Base-by-base conservation (phyloP, 257 asterid species). In the Solanum acaule region DNA sequence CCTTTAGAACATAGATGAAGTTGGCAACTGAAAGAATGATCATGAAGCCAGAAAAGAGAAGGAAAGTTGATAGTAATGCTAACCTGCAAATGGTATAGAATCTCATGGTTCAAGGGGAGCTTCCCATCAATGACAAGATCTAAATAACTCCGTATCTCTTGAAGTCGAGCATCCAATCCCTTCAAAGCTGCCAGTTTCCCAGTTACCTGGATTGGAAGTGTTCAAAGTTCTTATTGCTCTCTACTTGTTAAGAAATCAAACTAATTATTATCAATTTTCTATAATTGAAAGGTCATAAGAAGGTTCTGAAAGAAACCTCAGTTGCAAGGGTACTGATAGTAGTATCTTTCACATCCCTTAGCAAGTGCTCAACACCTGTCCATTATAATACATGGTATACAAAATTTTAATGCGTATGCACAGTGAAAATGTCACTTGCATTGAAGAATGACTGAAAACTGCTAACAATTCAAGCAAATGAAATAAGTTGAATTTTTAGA, bases 281-380 rank as follows among this genome's bases (percentile, higher is more conserved):
- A 34, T 29, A 23, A 77, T 72, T 40, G 13, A 83, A 3, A 63
- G 25, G 15, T 65, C 59, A 29, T 38, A 46, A 88, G 49, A 88
- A 89, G 93, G 95, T 97, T 96, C 98, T 18, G 98, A 71, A 38
- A 87, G 31, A 87, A 90, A 95, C 99, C 98, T 96, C 99, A 27
- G 98, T 94, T 67, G 99, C 99, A 78, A 96, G 98, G 87, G 99
- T 96, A 89, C 98, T 96, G 91, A 96, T 93, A 70, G 98, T 96
- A 40, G 98, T 96, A 92, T 95, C 99, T 91, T 96, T 96, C 89
- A 96, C 99, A 90, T 96, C 99, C 90, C 99, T 92, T 87, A 96
- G 87, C 92, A 96, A 94, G 93, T 96, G 99, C 87, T 96, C 99
- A 91, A 96, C 99, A 65, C 99, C 99, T 96, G 89, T 78, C 88